Evolutionary conservation across 441 rosid genomes (phyloP), one percentile per base, ranked within the genome.

Genomic region (Lagerstroemia fauriei): DNA sequence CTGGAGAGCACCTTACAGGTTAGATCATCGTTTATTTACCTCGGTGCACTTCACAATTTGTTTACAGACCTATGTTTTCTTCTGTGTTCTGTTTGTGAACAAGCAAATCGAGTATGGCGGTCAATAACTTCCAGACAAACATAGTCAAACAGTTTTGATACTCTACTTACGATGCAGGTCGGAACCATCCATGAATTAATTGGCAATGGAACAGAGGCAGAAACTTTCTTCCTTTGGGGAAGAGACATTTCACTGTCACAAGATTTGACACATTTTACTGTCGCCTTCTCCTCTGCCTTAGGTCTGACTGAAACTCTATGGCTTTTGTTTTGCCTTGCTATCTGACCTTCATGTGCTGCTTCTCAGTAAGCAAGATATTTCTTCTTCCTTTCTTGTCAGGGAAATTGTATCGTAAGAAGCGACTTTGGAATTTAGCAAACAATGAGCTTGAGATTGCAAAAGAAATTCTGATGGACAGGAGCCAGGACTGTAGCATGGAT

Each of bases 1-100:
- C 92, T 97, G 83, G 99, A 97, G 87, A 97, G 99, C 91, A 92
- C 89, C 83, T 91, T 95, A 83, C 99, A 95, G 98, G 99, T 96
- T 81, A 81, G 78, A 74, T 29, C 17, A 29, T 22, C 68, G 32
- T 53, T 7, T 61, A 78, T 72, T 29, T 71, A 32, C 3, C 18
- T 41, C 25, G 11, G 18, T 34, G 12, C 44, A 47, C 17, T 57
- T 57, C 32, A 65, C 29, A 65, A 12, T 65, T 65, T 65, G 3
- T 65, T 1, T 11, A 11, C 3, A 65, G 27, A 7, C 29, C 68
- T 65, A 29, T 65, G 14, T 77, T 29, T 41, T 12, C 59, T 44
- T 59, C n/a, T 14, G 17, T 66, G 53, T 22, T 78, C 34, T 46
- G 14, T 27, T n/a, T 17, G 29, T 29, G 20, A 34, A 38, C 71